Base-by-base conservation (phyloP, 495 filamentous ascomycete genomes). In the Neurospora sp. region DNA sequence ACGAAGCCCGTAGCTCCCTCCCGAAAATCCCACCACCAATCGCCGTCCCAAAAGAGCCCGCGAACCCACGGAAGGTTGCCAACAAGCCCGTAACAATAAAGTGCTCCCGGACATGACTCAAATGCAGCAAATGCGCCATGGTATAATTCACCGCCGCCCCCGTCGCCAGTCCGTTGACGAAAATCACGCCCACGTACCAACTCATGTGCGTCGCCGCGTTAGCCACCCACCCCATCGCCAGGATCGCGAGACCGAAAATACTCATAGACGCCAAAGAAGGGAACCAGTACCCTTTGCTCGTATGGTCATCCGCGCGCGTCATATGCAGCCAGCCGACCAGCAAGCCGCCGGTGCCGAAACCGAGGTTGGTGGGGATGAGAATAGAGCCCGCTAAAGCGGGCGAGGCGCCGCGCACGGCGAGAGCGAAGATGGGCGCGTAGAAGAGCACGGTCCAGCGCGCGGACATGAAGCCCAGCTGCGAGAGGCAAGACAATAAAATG, bases 381-480 rank as follows among this genome's bases (percentile, higher is more conserved):
- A 94, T 90, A 20, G 89, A 83, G 0, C 92, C 92, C 1, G 91
- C 91, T 1, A 85, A 81, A 4, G 90, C 90, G 4, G 91, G 89
- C 10, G 83, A 79, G 84, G 91, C 90, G 69, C 85, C 86, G 4
- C 88, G 87, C 0, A 94, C 89, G 4, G 91, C 89, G 71, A 94
- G 87, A 7, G 91, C 88, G 75, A 92, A 93, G 39, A 91, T 87
- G 0, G 92, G 92, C 0, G 89, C 85, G 82, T 91, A 94, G 80
- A 93, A 94, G 8, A 95, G 82, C n/a, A 94, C 85, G 5, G 84
- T 82, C 91, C 91, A 94, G 48, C 92, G 89, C 6, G 90, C 85
- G 80, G 91, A 88, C 91, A 94, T 94, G 76, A 92, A 87, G 38
- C 88, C 87, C 0, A 92, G 83, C 45, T 91, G 91, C 1, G 89